Percentiles rank a stretch among this genome's conserved stretches.
phyloP scores from a whole-genome alignment of 345 rosid genomes.

The Bruguiera gymnorhiza region DNA sequence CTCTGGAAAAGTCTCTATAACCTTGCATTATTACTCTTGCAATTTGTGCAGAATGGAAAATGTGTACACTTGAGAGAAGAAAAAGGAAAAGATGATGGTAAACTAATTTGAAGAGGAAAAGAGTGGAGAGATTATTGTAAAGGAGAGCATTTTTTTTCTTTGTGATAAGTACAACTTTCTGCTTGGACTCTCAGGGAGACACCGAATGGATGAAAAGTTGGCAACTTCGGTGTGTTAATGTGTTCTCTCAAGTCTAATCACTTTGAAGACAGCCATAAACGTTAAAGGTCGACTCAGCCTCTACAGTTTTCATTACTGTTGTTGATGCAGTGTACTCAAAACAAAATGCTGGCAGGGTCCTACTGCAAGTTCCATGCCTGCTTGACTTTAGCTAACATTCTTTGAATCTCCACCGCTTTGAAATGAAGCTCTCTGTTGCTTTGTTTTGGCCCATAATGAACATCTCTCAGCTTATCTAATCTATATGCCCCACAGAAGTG shows the following conservation, averaged over 20 bases:
- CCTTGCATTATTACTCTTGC: no score
- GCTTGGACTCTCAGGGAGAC: neutral
- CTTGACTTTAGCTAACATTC: slow-evolving; percentile 3
- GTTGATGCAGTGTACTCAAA: neutral
- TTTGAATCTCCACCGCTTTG: slow-evolving; percentile 6
- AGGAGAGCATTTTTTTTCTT: no score
- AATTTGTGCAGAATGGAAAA: no score
- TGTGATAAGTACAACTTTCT: no score
- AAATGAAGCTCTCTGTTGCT: neutral
- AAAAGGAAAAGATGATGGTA: no score
- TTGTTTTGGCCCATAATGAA: slow-evolving; percentile 5
- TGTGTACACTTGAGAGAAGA: no score
- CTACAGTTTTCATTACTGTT: neutral
- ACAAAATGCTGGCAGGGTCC: neutral
- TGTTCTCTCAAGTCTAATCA: slow-evolving; percentile 2
- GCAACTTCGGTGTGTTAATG: neutral
- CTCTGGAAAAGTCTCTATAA: no score
- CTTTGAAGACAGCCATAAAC: neutral
- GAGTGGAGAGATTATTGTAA: no score
- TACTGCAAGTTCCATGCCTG: neutral
- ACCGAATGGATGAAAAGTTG: neutral
- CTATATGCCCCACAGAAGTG: neutral
- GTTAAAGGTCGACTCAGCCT: neutral
- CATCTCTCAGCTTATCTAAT: slow-evolving; percentile 6
- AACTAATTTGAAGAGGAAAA: no score